Percentiles rank a stretch among this genome's conserved stretches.
These are phyloP conservation scores for Sporodiniella umbellata DNA, from an alignment of 371 early-diverging fungal genomes.

Conservation along the genomic window DNA sequence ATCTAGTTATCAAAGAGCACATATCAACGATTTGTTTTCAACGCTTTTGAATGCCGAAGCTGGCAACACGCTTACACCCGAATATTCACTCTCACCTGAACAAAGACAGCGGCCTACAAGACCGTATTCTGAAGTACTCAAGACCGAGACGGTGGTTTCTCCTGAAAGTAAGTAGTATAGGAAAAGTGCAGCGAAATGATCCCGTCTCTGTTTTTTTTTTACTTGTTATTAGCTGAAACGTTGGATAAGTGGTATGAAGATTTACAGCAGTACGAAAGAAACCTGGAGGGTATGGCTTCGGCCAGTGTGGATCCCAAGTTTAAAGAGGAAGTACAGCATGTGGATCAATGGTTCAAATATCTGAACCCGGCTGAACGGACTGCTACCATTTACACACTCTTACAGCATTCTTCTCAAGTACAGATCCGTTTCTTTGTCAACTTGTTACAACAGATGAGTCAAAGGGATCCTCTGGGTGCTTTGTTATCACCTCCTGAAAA, in stretches of 20 bases:
- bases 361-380: conserved; percentile 90
- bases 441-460: conserved; percentile 86
- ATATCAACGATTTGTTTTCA: conserved; percentile 7
- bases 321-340: conserved; percentile 77
- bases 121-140: conserved; percentile 31
- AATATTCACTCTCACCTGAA: not conserved
- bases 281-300: conserved; percentile 91
- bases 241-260: conserved; percentile 92
- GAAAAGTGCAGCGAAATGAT: too few species aligned
- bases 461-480: conserved; percentile 66
- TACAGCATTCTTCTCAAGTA: conserved; percentile 86
- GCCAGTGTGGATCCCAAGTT: conserved; percentile 87
- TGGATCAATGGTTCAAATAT: conserved; percentile 94
- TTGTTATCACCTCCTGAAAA: conserved; percentile 60
- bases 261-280: conserved; percentile 84
- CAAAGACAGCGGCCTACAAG: not conserved
- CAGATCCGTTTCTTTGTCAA: conserved; percentile 92
- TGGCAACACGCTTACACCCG: not conserved
- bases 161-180: conserved; percentile 35
- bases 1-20: conserved; percentile 11
- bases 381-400: conserved; percentile 82
- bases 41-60: conserved; percentile 7
- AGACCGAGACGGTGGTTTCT: conserved; percentile 31
- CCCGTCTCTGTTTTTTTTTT: not conserved
- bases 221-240: conserved; percentile 54